These are phyloP conservation scores for Piper betle DNA, from an alignment of 164 flowering plant species.

Conservation along the genomic window DNA sequence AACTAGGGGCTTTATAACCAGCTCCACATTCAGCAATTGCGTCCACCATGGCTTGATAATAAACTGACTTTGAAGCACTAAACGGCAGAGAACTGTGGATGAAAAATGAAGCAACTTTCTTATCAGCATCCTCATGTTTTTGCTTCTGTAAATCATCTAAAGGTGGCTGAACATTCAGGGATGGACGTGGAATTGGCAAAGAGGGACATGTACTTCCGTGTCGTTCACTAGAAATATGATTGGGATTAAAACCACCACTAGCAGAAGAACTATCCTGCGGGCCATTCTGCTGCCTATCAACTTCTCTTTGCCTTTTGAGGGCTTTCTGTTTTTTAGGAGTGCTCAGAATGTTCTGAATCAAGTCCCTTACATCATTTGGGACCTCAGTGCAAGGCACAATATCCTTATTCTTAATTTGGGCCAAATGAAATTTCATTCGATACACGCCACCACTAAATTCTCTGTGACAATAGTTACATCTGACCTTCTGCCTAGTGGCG, in stretches of 20 bases:
- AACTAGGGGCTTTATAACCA: conserved; percentile 51
- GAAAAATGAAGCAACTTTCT: conserved; percentile 50
- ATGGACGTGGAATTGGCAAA: conserved; percentile 35
- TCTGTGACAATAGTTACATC: conserved; percentile 58
- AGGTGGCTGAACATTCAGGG: conserved; percentile 25
- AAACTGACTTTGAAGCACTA: conserved; percentile 46
- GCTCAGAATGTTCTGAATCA: conserved; percentile 35
- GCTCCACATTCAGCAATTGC: conserved; percentile 51
- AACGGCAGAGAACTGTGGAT: conserved; percentile 52
- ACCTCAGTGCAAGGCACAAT: conserved; percentile 60
- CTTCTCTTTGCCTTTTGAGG: conserved; percentile 32
- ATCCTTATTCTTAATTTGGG: conserved; percentile 65
- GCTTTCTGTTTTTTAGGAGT: conserved; percentile 49
- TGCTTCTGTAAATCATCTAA: conserved; percentile 35
- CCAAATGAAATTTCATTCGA: conserved; percentile 67
- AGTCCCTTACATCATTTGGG: conserved; percentile 45
- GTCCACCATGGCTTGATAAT: conserved; percentile 60
- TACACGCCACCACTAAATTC: conserved; percentile 73
- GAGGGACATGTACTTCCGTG: conserved; percentile 46
- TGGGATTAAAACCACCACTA: conserved; percentile 45
- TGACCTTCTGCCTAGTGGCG: conserved; percentile 59
- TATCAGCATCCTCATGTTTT: conserved; percentile 47
- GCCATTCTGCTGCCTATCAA: conserved; percentile 28
- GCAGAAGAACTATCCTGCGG: conserved; percentile 54
- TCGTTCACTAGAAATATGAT: conserved; percentile 47